Evolutionary conservation across 1,284 basidiomycete species (phyloP).

Genomic region (Stygiomarasmius scandens): DNA sequence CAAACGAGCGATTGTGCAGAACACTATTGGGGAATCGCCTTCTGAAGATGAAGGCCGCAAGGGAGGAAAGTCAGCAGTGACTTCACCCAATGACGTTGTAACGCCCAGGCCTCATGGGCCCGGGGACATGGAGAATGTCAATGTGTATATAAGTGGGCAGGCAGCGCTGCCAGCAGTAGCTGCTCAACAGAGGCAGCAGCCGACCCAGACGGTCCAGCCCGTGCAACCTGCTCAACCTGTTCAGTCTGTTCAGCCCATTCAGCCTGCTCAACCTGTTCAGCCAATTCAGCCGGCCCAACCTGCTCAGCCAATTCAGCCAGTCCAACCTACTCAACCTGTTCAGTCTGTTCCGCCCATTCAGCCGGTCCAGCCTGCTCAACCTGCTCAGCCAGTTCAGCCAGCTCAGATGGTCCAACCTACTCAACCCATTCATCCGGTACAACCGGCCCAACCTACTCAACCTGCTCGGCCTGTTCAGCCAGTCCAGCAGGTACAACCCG

Average conservation of each 20-base stretch:
- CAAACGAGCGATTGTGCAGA: conserved; percentile 3
- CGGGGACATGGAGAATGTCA: conserved; percentile 6
- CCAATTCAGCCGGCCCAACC: too few relatives aligned
- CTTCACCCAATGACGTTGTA: neutral
- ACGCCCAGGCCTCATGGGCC: conserved; percentile 12
- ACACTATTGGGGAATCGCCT: conserved; percentile 2
- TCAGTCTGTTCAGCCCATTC: too few relatives aligned
- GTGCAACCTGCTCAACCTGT: too few relatives aligned
- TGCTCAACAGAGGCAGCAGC: neutral
- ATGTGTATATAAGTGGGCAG: conserved; percentile 1
- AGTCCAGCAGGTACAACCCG: neutral
- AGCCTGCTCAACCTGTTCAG: too few relatives aligned
- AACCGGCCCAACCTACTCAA: neutral
- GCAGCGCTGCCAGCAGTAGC: neutral
- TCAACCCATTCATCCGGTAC: neutral
- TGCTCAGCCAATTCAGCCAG: neutral
- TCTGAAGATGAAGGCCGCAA: neutral
- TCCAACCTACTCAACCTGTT: too few relatives aligned
- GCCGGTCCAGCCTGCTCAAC: neutral
- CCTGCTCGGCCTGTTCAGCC: neutral
- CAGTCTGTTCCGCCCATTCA: too few relatives aligned
- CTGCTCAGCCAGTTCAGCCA: neutral
- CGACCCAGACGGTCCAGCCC: too few relatives aligned
- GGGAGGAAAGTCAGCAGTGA: neutral
- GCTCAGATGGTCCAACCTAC: neutral